phyloP scores from a whole-genome alignment of 768 basidiomycete genomes.

The Lentinula boryana region DNA sequence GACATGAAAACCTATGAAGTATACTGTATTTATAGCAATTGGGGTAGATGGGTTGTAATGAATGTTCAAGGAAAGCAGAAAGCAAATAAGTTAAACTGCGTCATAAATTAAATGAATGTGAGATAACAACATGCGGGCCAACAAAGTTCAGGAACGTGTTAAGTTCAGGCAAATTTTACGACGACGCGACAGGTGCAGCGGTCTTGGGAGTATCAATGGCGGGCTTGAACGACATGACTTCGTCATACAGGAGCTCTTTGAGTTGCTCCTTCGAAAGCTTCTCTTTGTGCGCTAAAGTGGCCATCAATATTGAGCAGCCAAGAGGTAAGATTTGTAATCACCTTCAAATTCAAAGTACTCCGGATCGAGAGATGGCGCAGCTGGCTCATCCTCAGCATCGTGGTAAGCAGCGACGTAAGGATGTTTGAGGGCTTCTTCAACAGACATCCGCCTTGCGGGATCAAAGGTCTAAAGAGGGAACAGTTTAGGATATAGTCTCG shows the following conservation, averaged over 20 bases:
- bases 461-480: conserved; percentile 61
- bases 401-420: conserved; percentile 81
- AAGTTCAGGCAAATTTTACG: not conserved
- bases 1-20: not conserved
- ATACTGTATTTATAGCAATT: not conserved
- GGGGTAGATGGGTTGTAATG: not conserved
- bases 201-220: conserved; percentile 37
- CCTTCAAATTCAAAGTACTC: conserved; percentile 90
- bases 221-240: conserved; percentile 73
- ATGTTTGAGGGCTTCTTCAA: conserved; percentile 77
- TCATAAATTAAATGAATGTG: conserved; percentile 1
- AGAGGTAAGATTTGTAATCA: not conserved
- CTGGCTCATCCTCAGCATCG: conserved; percentile 87
- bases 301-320: not conserved
- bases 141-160: not conserved
- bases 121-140: not conserved
- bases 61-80: not conserved
- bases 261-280: conserved; percentile 72
- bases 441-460: conserved; percentile 78
- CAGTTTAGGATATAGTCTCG: not conserved
- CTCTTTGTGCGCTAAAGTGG: conserved; percentile 44
- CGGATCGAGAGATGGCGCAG: conserved; percentile 71
- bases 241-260: conserved; percentile 79
- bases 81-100: not conserved
- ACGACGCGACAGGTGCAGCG: not conserved